Evolutionary conservation across 257 asterid genomes (phyloP).

Genomic region (Petunia axillaris): DNA sequence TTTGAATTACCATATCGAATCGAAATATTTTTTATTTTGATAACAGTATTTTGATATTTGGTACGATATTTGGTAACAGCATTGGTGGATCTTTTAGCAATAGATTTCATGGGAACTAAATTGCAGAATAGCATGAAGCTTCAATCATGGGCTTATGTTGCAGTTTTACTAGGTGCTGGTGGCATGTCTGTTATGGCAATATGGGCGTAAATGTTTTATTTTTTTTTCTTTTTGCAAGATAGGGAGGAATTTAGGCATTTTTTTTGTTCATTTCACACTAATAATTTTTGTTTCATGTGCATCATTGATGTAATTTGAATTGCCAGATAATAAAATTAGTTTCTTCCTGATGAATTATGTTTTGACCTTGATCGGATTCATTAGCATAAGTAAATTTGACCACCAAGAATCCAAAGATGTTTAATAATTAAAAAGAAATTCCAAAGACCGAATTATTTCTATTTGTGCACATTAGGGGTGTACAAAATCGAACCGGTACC

Average conservation of each 20-base stretch:
- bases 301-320: background rate
- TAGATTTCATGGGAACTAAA: slow-evolving; percentile 46
- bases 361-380: too few species aligned
- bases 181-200: slow-evolving; percentile 43
- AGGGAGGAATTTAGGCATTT: background rate
- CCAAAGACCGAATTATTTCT: too few species aligned
- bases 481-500: too few species aligned
- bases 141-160: slow-evolving; percentile 43
- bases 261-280: background rate
- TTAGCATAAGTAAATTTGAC: too few species aligned
- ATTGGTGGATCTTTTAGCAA: slow-evolving; percentile 42
- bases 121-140: slow-evolving; percentile 44
- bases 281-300: too few species aligned
- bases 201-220: slow-evolving; percentile 34
- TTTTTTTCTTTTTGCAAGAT: background rate
- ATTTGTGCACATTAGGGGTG: too few species aligned
- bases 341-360: too few species aligned
- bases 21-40: too few species aligned
- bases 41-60: too few species aligned
- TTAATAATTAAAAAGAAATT: too few species aligned
- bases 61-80: slow-evolving; percentile 19
- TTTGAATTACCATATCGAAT: too few species aligned
- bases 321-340: background rate
- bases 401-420: too few species aligned
- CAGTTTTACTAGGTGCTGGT: slow-evolving; percentile 44